A percentile compares a stretch with the other conserved stretches of the same genome.
Evolutionary conservation across 2,329 filamentous ascomycete species (phyloP).

Genomic region (Tolypocladium guangdongense): DNA sequence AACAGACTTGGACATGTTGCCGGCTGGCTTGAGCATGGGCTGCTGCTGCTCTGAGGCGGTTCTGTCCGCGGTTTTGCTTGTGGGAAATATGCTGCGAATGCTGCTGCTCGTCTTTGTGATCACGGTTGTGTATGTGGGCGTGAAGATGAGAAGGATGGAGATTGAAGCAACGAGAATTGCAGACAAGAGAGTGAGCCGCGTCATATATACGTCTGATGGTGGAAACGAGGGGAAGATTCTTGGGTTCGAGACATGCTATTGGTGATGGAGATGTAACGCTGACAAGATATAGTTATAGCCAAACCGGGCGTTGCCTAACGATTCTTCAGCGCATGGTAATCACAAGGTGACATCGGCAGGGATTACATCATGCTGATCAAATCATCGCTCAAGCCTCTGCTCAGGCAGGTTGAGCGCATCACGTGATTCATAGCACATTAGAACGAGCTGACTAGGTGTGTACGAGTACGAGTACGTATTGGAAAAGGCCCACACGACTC

Average conservation of each 20-base stretch:
- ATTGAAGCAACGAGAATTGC: conserved; percentile 25
- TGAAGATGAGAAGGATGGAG: conserved; percentile 24
- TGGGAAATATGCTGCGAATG: conserved; percentile 2
- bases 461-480: too few species aligned
- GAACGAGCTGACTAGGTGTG: too few species aligned
- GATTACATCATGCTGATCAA: conserved; percentile 3
- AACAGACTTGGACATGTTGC: conserved; percentile 46
- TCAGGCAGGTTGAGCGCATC: background rate
- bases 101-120: conserved; percentile 6
- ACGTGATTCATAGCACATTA: too few species aligned
- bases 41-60: conserved; percentile 1
- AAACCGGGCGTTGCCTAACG: background rate
- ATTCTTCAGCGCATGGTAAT: conserved; percentile 4
- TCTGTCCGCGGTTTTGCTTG: background rate
- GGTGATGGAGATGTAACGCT: conserved; percentile 7
- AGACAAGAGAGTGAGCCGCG: conserved; percentile 18
- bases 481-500: too few species aligned
- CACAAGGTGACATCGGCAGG: too few species aligned
- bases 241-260: conserved; percentile 7
- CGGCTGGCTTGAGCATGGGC: conserved; percentile 25
- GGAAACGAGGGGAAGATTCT: conserved; percentile 16
- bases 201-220: conserved; percentile 24
- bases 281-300: background rate
- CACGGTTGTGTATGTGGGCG: conserved; percentile 7
- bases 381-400: background rate